Base-by-base conservation (phyloP, 805 yeast genomes). In the Hanseniaspora vineae region DNA sequence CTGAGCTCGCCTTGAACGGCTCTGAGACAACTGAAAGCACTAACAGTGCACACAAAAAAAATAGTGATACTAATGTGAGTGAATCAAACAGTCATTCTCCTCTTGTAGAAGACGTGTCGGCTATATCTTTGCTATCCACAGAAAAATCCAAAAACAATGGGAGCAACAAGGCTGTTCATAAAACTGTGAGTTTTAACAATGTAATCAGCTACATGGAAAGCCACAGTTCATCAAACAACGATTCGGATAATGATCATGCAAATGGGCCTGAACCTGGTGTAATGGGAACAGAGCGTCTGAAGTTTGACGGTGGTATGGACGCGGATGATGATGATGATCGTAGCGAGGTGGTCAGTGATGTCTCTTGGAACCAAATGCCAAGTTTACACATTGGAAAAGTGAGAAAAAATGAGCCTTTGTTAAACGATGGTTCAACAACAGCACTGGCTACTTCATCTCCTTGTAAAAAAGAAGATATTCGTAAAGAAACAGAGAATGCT, bases 211-310 rank as follows among this genome's bases (percentile, higher is more conserved):
- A 60, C 50, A 65, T 65, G 4, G 65, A 54, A 66, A 33, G 57
- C 46, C 44, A 50, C 60, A 12, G 58, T 18, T 23, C 29, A 23
- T 23, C 29, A 23, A 23, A 23, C 6, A 62, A 56, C 17, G 59
- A 50, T 11, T 50, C 49, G 9, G 58, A 52, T n/a, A 59, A 51
- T 12, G 60, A 58, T 11, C 58, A 58, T 9, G 60, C 56, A 12
- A 57, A 52, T 17, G 58, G 49, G 13, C 58, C 55, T 39, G 55
- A 50, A 3, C 51, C 42, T 44, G 66, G 64, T 39, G 61, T 63
- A 47, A 66, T 61, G 42, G 68, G 68, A 42, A 70, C 68, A 50
- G 71, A 67, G 44, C 65, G 62, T 5, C 52, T 60, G 6, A 50
- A 55, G 20, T 50, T 54, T 19, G 52, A 51, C 29, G 51, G 51